Percentiles rank a stretch among this genome's conserved stretches.
Evolutionary conservation across 164 flowering plant genomes (phyloP).

Genomic region (Nymphaea thermarum): DNA sequence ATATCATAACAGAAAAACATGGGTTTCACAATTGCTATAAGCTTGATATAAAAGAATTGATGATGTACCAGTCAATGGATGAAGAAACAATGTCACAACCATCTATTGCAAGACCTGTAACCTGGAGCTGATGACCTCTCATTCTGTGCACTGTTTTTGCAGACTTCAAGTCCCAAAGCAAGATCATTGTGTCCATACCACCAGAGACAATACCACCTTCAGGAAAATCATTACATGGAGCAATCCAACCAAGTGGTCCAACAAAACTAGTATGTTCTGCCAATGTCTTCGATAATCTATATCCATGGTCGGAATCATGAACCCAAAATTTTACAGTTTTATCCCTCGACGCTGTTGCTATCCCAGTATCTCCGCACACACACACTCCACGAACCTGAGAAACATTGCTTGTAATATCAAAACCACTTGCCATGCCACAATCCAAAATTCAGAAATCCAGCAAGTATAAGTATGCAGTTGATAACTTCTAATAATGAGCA

Average conservation of each 20-base stretch:
- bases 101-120: slow-evolving; percentile 68
- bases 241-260: slow-evolving; percentile 84
- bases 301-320: slow-evolving; percentile 27
- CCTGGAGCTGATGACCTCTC: slow-evolving; percentile 81
- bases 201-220: slow-evolving; percentile 90
- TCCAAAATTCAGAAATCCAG: no score
- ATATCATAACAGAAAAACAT: no score
- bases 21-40: no score
- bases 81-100: slow-evolving; percentile 55
- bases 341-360: slow-evolving; percentile 92
- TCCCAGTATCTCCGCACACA: slow-evolving; percentile 54
- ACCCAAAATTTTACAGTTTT: slow-evolving; percentile 73
- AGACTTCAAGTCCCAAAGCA: slow-evolving; percentile 74
- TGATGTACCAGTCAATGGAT: slow-evolving; percentile 70
- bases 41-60: background rate
- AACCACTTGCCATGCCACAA: background rate
- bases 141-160: slow-evolving; percentile 55
- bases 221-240: slow-evolving; percentile 48
- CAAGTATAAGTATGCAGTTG: no score
- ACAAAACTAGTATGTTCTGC: slow-evolving; percentile 80
- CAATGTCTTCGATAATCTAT: slow-evolving; percentile 32
- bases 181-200: slow-evolving; percentile 79
- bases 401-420: slow-evolving; percentile 1
- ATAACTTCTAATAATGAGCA: no score
- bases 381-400: slow-evolving; percentile 84